Evolutionary conservation across 495 filamentous ascomycete species (phyloP).

Genomic region (Jackrogersella multiformis): DNA sequence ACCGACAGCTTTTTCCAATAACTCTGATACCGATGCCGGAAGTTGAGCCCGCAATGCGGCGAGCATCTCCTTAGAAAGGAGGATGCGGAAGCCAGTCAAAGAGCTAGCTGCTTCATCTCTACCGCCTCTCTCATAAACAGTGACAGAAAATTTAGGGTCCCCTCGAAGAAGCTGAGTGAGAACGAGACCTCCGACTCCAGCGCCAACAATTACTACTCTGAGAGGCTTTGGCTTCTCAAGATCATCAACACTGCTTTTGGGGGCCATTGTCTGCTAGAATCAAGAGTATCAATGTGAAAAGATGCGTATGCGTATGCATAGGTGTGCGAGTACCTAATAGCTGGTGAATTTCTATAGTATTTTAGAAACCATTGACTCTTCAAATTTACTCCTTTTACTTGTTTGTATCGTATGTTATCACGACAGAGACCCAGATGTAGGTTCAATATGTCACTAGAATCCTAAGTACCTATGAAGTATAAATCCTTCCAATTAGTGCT

Average conservation of each 20-base stretch:
- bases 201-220: constrained; percentile 2
- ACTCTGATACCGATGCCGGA: not conserved
- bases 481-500: not conserved
- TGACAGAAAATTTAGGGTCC: constrained; percentile 2
- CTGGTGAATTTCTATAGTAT: not conserved
- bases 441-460: not conserved
- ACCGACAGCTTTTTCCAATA: not conserved
- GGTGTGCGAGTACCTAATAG: not conserved
- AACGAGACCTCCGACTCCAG: not conserved
- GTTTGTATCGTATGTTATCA: not conserved
- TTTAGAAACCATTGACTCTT: not conserved
- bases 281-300: not conserved
- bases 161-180: constrained; percentile 5
- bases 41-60: not conserved
- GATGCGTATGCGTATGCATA: not conserved
- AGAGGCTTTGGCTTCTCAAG: constrained; percentile 5
- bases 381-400: not conserved
- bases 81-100: constrained; percentile 1
- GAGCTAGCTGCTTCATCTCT: constrained; percentile 4
- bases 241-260: constrained; percentile 1
- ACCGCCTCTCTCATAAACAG: not conserved
- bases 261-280: not conserved
- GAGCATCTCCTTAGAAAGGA: constrained; percentile 2
- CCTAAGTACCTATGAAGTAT: constrained; percentile 1
- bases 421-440: not conserved